phyloP scores from a whole-genome alignment of 148 eudicot species.

The Arbutus unedo region DNA sequence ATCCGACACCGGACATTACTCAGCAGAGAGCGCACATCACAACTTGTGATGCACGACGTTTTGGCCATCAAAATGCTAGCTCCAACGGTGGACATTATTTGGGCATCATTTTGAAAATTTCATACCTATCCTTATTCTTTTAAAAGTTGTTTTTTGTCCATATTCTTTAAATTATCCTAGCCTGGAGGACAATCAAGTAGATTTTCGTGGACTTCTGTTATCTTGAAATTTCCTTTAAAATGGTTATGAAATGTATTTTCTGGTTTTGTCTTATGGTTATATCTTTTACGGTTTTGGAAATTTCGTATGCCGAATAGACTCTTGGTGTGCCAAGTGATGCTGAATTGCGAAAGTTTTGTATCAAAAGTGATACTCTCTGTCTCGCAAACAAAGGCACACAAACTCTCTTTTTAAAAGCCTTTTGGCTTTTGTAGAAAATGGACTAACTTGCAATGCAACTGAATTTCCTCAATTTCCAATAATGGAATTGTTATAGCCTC shows the following conservation, averaged over 20 bases:
- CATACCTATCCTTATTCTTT: neutral
- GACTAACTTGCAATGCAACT: neutral
- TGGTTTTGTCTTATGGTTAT: no score
- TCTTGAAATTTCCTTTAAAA: no score
- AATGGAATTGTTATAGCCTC: neutral
- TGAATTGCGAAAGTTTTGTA: slow-evolving; percentile 1
- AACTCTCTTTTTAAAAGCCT: neutral
- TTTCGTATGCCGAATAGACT: neutral
- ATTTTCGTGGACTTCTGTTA: neutral
- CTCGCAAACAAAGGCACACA: neutral
- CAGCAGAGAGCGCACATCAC: no score
- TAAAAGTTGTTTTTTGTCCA: neutral
- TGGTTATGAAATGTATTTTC: no score
- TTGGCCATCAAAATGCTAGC: no score
- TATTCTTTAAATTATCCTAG: neutral
- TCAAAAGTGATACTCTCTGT: neutral
- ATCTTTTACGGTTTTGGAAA: neutral
- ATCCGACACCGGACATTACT: no score
- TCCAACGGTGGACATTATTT: no score
- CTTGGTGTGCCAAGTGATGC: neutral
- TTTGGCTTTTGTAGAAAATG: neutral
- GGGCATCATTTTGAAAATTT: neutral
- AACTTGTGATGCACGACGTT: no score
- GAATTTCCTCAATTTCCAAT: neutral
- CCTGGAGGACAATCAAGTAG: neutral